Evolutionary conservation across 768 basidiomycete genomes (phyloP), one percentile per base, ranked within the genome.

Genomic region (Rhodotorula babjevae): DNA sequence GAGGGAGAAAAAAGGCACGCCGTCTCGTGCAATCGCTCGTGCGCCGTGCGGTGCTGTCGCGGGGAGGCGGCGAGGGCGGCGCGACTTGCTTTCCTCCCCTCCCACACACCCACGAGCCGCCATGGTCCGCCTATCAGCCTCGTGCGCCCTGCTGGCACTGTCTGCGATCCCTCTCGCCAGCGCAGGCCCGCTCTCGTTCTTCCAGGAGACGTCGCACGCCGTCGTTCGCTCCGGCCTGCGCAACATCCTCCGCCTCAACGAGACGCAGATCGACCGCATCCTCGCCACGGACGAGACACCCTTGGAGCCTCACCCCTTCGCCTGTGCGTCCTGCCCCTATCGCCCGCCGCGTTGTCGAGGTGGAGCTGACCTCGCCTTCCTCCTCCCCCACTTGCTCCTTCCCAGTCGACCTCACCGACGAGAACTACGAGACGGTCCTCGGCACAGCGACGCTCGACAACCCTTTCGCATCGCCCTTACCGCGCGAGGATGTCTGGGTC

Each of bases 341-440:
- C 14, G 27, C 5, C 16, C 14, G 27, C 27, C 18, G 49, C 5
- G 50, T 10, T 5, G 44, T 12, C 44, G 31, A n/a, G 15, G 2
- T 23, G 19, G 60, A 11, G 14, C 60, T 67, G 36, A 63, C 56
- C 56, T 9, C 21, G 36, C 9, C 36, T 9, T 36, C 36, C 36
- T 36, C 12, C 40, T 36, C 31, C 33, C 15, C 47, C 10, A 21
- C 18, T 16, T 21, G 33, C 4, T 33, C 33, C 19, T 1, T 21
- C 9, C 12, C 58, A 76, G 74, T 67, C 62, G 74, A 76, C 40
- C 25, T 76, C 8, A 72, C 65, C 14, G 74, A 76, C 59, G 68
- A 62, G 2, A 72, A 76, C 56, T 76, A 52, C 47, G 52, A 61
- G 31, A 65, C 65, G 6, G 55, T 72, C 0, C 62, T 76, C 8